Percentiles rank a stretch among this genome's conserved stretches.
Evolutionary conservation across 1,139 yeast species (phyloP).

Genomic region (Hansenula lynferdii): DNA sequence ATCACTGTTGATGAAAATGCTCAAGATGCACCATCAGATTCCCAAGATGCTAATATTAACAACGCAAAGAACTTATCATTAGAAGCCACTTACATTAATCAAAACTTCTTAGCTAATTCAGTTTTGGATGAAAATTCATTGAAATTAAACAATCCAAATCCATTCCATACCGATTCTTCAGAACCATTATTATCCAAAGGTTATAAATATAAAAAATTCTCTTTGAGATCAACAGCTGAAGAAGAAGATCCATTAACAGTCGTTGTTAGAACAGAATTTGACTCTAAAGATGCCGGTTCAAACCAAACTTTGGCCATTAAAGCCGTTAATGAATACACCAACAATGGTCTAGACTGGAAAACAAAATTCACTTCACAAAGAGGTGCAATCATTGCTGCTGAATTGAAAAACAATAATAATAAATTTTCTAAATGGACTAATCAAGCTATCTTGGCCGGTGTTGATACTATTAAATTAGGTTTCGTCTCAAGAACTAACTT

Average conservation of each 20-base stretch:
- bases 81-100: slow-evolving; percentile 55
- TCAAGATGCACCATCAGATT: slow-evolving; percentile 44
- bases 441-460: slow-evolving; percentile 49
- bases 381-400: slow-evolving; percentile 65
- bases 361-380: slow-evolving; percentile 49
- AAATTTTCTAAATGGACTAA: slow-evolving; percentile 63
- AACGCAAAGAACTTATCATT: slow-evolving; percentile 45
- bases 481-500: slow-evolving; percentile 52
- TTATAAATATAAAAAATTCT: slow-evolving; percentile 48
- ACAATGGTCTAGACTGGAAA: slow-evolving; percentile 54
- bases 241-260: slow-evolving; percentile 37
- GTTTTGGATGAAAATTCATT: slow-evolving; percentile 30
- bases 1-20: slow-evolving; percentile 60
- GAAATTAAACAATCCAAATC: slow-evolving; percentile 39
- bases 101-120: slow-evolving; percentile 48
- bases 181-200: slow-evolving; percentile 48
- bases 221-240: slow-evolving; percentile 34
- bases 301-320: slow-evolving; percentile 37
- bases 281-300: slow-evolving; percentile 33
- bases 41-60: slow-evolving; percentile 44
- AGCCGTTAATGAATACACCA: slow-evolving; percentile 55
- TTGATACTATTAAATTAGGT: slow-evolving; percentile 52
- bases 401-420: slow-evolving; percentile 58
- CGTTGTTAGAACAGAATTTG: slow-evolving; percentile 52
- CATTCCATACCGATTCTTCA: slow-evolving; percentile 37